Conservation (phyloP, 108 stramenopile species). For the Nitzschia sp. region DNA sequence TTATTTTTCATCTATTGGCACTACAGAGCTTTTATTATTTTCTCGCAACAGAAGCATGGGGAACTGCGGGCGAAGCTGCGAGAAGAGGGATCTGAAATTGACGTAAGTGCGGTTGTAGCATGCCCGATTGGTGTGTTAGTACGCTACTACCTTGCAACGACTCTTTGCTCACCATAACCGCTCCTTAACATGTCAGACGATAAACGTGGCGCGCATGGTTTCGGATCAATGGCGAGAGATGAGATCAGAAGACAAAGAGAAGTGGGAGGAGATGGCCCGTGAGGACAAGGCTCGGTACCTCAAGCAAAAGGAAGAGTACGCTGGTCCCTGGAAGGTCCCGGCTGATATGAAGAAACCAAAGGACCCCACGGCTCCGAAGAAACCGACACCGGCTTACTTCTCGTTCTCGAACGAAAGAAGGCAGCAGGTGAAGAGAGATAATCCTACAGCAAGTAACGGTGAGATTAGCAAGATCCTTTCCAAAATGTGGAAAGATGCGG, state of each 20-base stretch:
- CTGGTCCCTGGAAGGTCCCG: constrained; percentile 8
- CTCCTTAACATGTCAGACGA: no score
- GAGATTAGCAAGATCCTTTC: constrained; percentile 20
- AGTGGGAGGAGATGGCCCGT: constrained; percentile 15
- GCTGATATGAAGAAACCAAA: constrained; percentile 1
- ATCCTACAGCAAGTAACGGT: constrained; percentile 8
- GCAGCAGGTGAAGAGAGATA: constrained; percentile 7
- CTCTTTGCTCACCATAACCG: no score
- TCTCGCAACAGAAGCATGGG: constrained; percentile 32
- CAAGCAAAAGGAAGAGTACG: constrained; percentile 11
- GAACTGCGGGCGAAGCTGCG: constrained; percentile 28
- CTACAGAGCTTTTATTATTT: constrained; percentile 42
- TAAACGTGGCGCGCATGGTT: constrained; percentile 36
- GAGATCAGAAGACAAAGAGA: constrained; percentile 14
- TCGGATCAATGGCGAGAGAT: constrained; percentile 36
- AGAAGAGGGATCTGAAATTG: constrained; percentile 19
- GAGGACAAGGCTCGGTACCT: constrained; percentile 10
- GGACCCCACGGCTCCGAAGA: constrained; percentile 11
- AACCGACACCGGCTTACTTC: constrained; percentile 19
- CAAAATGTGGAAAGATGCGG: constrained; percentile 12
- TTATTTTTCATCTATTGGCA: not conserved
- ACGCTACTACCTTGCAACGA: no score
- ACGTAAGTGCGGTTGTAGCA: constrained; percentile 15
- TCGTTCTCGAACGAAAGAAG: constrained; percentile 10
- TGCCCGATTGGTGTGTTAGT: no score